Base-by-base conservation (phyloP, 192 early-diverging fungal genomes). In the Radiomyces spectabilis region DNA sequence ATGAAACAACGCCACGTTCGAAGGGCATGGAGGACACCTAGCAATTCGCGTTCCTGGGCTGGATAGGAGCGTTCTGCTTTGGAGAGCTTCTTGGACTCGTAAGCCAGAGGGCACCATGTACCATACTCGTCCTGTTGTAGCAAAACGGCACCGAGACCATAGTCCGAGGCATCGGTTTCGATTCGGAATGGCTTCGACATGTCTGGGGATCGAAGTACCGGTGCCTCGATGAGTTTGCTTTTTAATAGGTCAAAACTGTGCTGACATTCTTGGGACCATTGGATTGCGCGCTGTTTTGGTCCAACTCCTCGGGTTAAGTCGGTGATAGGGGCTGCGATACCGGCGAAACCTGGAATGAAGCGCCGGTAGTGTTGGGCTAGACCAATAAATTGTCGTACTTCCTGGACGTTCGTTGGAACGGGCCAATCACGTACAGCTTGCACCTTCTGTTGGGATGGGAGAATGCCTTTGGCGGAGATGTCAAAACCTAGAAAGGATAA, bases 181-280 rank as follows among this genome's bases (percentile, higher is more conserved):
- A 80, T 25, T 1, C 48, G n/a, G 33, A 51, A 67, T 0, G 57
- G 53, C 16, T 65, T 62, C 1, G 29, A 10, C 13, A 58, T 55
- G 32, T 78, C 72, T 2, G 51, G 53, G 22, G 46, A 44, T 2
- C 5, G 21, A 0, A 78, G 48, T 21, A 76, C 57, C 19, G 74
- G 24, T 0, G 16, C 46, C 30, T 39, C 29, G 13, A 27, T 26
- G 5, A 48, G 27, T 0, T 38, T 26, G 0, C 5, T 15, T 13
- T 61, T 64, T 1, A 61, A 18, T 10, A 5, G n/a, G 6, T 37
- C 5, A 44, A 64, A 64, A 7, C 31, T 43, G 1, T 29, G 13
- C 1, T 21, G 3, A 15, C 45, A 30, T 18, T 38, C 24, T 6
- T 16, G 1, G 3, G 8, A 13, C 53, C 53, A 59, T 2, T 1